Conservation (phyloP, 2,329 filamentous ascomycete genomes). For the Claviceps cyperi region DNA sequence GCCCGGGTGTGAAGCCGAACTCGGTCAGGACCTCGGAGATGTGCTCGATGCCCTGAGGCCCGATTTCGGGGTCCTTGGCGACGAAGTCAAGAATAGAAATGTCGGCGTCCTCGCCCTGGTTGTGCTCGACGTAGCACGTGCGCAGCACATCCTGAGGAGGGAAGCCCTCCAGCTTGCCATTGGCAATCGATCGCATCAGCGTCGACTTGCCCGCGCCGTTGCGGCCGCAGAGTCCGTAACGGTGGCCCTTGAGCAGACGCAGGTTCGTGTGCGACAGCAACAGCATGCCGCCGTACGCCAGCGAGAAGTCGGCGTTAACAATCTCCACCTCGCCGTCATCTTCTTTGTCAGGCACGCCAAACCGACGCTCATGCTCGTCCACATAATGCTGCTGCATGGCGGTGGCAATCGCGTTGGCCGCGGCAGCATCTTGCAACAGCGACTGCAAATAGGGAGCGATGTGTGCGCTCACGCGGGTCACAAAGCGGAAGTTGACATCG, state of each 20-base stretch:
- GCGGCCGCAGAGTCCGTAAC: constrained; percentile 90
- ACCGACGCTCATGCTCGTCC: constrained; percentile 76
- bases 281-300: constrained; percentile 96
- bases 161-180: constrained; percentile 93
- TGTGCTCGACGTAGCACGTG: constrained; percentile 98
- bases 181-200: constrained; percentile 90
- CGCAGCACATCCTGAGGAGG: constrained; percentile 81
- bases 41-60: constrained; percentile 60
- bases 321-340: constrained; percentile 91
- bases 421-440: constrained; percentile 47
- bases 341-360: constrained; percentile 68
- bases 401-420: constrained; percentile 49
- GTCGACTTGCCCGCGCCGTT: constrained; percentile 99
- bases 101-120: constrained; percentile 94
- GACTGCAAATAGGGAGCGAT: constrained; percentile 63
- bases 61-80: constrained; percentile 74
- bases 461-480: constrained; percentile 54
- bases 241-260: constrained; percentile 85
- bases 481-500: constrained; percentile 69
- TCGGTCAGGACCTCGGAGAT: constrained; percentile 76
- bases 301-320: constrained; percentile 93
- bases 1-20: constrained; percentile 85
- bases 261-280: constrained; percentile 92
- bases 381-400: constrained; percentile 66
- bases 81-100: constrained; percentile 92